Conservation (phyloP, 164 flowering plant species). For the Magnolia sinica region DNA sequence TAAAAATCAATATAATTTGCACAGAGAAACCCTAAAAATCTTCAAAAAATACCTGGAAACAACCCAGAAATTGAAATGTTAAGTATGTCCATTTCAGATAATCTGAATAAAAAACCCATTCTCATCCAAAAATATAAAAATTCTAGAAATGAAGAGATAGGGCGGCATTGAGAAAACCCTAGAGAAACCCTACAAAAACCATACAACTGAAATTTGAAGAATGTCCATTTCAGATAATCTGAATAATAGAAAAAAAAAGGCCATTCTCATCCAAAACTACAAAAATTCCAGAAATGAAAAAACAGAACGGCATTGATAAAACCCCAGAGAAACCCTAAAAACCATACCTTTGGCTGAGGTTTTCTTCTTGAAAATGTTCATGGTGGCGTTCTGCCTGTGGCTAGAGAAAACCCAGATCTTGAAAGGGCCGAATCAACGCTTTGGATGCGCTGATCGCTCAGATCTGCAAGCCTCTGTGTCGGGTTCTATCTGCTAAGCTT, state of each 20-base stretch:
- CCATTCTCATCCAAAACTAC: background rate
- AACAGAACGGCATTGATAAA: background rate
- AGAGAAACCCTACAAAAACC: background rate
- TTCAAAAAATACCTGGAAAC: background rate
- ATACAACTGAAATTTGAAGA: background rate
- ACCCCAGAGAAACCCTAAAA: background rate
- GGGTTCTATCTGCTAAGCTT: background rate
- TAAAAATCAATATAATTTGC: background rate
- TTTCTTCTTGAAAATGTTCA: constrained; percentile 33
- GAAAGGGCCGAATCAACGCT: background rate
- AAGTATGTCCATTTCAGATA: background rate
- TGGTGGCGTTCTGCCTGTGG: background rate
- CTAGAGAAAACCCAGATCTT: background rate
- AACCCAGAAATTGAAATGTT: background rate
- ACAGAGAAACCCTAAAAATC: background rate
- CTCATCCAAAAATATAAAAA: background rate
- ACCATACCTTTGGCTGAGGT: constrained; percentile 25
- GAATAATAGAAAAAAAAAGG: background rate
- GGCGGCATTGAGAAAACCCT: background rate
- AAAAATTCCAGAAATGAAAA: background rate
- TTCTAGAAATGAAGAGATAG: background rate
- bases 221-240: background rate
- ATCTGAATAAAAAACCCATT: background rate
- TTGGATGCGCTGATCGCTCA: background rate
- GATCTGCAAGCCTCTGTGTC: background rate